These are phyloP conservation scores for Hypoxylon perforatum DNA, from an alignment of 495 filamentous ascomycete species.

Conservation along the genomic window DNA sequence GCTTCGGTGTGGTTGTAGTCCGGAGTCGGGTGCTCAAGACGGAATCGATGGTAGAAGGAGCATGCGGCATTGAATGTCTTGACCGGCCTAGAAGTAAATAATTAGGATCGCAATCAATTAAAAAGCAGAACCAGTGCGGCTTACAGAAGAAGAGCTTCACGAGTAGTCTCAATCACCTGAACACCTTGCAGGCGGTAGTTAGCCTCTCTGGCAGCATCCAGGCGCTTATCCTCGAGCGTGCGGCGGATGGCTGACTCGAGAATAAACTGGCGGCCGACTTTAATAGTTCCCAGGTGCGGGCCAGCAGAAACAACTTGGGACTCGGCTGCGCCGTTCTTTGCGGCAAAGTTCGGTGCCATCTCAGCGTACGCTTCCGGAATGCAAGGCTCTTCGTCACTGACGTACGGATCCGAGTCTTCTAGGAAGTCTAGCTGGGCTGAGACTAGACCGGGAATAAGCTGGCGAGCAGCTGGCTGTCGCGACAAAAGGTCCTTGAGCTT, in stretches of 20 bases:
- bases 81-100: slow-evolving; percentile 66
- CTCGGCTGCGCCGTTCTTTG: slow-evolving; percentile 29
- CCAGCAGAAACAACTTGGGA: slow-evolving; percentile 26
- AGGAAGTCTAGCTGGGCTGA: too few relatives aligned
- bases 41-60: slow-evolving; percentile 89
- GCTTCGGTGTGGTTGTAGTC: slow-evolving; percentile 80
- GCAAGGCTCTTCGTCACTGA: not conserved
- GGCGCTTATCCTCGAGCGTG: slow-evolving; percentile 49
- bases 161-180: slow-evolving; percentile 29
- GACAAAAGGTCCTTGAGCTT: too few relatives aligned
- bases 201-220: slow-evolving; percentile 50
- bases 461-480: too few relatives aligned
- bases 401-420: not conserved
- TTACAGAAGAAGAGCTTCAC: slow-evolving; percentile 30
- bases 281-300: slow-evolving; percentile 52
- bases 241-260: slow-evolving; percentile 53
- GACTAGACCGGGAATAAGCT: too few relatives aligned
- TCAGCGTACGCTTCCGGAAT: not conserved
- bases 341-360: slow-evolving; percentile 31
- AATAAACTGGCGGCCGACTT: slow-evolving; percentile 54
- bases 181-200: slow-evolving; percentile 38
- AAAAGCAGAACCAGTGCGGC: not conserved
- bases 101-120: not conserved
- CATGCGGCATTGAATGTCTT: slow-evolving; percentile 86
- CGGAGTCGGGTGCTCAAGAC: slow-evolving; percentile 77